phyloP scores from a whole-genome alignment of 2,329 filamentous ascomycete genomes.

The Volutella citrinella region DNA sequence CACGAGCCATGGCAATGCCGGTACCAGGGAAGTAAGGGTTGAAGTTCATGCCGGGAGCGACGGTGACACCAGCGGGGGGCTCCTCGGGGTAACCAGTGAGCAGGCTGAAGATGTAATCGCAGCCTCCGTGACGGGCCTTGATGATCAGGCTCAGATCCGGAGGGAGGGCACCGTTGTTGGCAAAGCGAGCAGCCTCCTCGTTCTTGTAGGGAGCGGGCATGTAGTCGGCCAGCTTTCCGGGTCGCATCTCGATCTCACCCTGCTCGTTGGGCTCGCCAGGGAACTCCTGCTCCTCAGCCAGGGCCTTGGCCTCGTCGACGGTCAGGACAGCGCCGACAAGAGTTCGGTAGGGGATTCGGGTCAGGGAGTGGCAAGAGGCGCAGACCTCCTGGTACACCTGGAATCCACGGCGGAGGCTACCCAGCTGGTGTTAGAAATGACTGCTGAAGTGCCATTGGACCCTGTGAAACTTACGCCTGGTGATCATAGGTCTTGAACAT shows the following conservation, averaged over 20 bases:
- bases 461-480: slow-evolving; percentile 68
- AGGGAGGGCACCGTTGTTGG: slow-evolving; percentile 96
- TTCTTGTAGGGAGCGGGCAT: slow-evolving; percentile 96
- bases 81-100: slow-evolving; percentile 98
- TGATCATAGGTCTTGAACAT: slow-evolving; percentile 97
- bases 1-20: slow-evolving; percentile 98
- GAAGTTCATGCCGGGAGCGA: slow-evolving; percentile 94
- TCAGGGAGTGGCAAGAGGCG: slow-evolving; percentile 94
- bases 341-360: slow-evolving; percentile 87
- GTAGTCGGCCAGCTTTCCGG: slow-evolving; percentile 98
- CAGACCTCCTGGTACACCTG: slow-evolving; percentile 99
- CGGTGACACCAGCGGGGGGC: slow-evolving; percentile 80
- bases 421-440: slow-evolving; percentile 14
- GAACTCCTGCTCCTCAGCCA: slow-evolving; percentile 98
- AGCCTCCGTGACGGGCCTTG: slow-evolving; percentile 96
- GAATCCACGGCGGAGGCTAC: slow-evolving; percentile 94
- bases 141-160: slow-evolving; percentile 97
- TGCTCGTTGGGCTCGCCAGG: slow-evolving; percentile 96
- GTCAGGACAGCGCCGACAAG: slow-evolving; percentile 91
- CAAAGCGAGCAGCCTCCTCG: slow-evolving; percentile 94
- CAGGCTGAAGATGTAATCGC: slow-evolving; percentile 97
- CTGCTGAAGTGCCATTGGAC: slow-evolving; percentile 4
- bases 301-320: slow-evolving; percentile 93
- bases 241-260: slow-evolving; percentile 97
- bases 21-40: slow-evolving; percentile 99